These are phyloP conservation scores for Nigrospora sphaerica DNA, from an alignment of 2,329 filamentous ascomycete species.

Conservation along the genomic window DNA sequence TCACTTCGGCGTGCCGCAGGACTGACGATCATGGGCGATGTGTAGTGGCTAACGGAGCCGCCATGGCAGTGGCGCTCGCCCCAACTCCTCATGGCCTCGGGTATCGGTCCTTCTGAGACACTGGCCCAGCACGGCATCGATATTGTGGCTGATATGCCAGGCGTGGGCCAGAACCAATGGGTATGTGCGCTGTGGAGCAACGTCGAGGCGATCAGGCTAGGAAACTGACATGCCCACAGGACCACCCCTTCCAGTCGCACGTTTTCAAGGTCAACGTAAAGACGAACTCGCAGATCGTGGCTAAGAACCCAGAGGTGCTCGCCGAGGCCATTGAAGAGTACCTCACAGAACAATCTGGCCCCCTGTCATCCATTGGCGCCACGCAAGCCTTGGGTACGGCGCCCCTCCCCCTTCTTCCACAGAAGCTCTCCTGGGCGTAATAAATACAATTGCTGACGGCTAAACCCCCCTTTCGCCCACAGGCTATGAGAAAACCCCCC, in stretches of 20 bases:
- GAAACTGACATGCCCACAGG: slow-evolving; percentile 3
- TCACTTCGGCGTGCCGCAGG: no score
- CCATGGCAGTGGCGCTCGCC: slow-evolving; percentile 11
- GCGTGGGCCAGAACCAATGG: slow-evolving; percentile 12
- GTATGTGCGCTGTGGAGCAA: slow-evolving; percentile 4
- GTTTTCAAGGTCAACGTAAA: slow-evolving; percentile 3
- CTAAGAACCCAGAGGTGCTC: not conserved
- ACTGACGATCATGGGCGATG: no score
- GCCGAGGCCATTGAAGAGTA: not conserved
- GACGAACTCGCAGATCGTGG: slow-evolving; percentile 3
- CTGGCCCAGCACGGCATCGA: slow-evolving; percentile 21
- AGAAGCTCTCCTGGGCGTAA: no score
- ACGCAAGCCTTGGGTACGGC: not conserved
- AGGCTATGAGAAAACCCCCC: no score
- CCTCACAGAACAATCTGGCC: not conserved
- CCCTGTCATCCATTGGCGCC: no score
- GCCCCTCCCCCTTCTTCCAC: not conserved
- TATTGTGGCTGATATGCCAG: slow-evolving; percentile 15
- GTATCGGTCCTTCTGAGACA: slow-evolving; percentile 14
- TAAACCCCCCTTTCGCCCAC: no score
- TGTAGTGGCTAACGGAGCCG: no score
- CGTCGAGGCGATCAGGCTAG: slow-evolving; percentile 4
- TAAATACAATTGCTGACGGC: no score
- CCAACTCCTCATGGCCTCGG: slow-evolving; percentile 19
- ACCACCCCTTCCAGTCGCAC: slow-evolving; percentile 5